A percentile compares a stretch with the other conserved stretches of the same genome.
Evolutionary conservation across 164 flowering plant species (phyloP).

Genomic region (Vitis amurensis): DNA sequence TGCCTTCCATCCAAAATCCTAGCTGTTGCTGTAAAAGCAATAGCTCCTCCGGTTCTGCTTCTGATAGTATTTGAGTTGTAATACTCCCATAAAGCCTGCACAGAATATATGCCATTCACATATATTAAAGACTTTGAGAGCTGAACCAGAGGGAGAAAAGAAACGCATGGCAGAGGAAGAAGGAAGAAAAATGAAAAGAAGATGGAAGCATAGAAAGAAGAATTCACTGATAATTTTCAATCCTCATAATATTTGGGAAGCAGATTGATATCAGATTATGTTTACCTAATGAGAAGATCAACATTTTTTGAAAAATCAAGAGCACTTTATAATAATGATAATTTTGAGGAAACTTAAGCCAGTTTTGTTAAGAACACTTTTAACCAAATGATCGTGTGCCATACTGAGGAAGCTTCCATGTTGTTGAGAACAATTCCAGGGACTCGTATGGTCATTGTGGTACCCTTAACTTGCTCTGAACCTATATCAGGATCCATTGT

Average conservation of each 20-base stretch:
- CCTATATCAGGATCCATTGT: slow-evolving; percentile 51
- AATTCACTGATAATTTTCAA: no score
- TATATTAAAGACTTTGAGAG: no score
- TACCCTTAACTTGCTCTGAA: slow-evolving; percentile 39
- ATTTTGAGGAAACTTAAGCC: no score
- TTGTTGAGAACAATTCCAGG: slow-evolving; percentile 53
- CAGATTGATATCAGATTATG: no score
- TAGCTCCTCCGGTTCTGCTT: slow-evolving; percentile 33
- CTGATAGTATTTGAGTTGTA: slow-evolving; percentile 45
- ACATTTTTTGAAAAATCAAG: no score
- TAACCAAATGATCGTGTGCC: not conserved
- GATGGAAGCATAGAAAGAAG: not conserved
- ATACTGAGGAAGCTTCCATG: slow-evolving; percentile 43
- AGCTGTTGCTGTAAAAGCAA: slow-evolving; percentile 41
- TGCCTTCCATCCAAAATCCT: slow-evolving; percentile 54
- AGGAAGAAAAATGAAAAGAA: not conserved
- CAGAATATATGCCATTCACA: not conserved
- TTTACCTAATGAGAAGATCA: no score
- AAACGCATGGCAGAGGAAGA: no score
- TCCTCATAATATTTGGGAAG: no score
- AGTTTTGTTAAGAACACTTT: no score
- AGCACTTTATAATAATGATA: no score
- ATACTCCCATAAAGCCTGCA: slow-evolving; percentile 54
- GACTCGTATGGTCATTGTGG: slow-evolving; percentile 41
- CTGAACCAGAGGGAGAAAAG: no score